Base-by-base conservation (phyloP, 2,329 filamentous ascomycete genomes). In the Cercospora citrullina region DNA sequence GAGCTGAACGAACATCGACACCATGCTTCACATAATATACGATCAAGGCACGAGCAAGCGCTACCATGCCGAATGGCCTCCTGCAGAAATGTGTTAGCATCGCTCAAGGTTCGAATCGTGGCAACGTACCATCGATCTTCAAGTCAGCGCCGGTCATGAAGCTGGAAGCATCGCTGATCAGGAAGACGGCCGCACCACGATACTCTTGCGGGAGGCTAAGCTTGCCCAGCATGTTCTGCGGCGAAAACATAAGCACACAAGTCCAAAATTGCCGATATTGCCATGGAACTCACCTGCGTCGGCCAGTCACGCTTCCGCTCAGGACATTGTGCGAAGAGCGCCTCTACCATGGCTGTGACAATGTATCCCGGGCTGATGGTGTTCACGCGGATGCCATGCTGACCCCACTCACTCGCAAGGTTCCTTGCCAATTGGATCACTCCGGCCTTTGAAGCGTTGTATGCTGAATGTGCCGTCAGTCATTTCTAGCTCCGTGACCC, bases 281-380 rank as follows among this genome's bases (percentile, higher is more conserved):
- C 4, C 12, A 53, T 14, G 39, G 30, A 21, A 51, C 60, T 51
- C 45, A 53, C 60, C 80, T 94, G 89, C 74, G 86, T 90, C 16
- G 91, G 87, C 93, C 93, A 96, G 68, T 89, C 86, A n/a, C 77
- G 75, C 65, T 75, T 77, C 33, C 81, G 84, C 75, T 93, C 91
- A 0, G 93, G 93, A 72, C 87, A 91, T 71, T 90, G 85, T 71
- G 89, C 85, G 75, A 97, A 95, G 33, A 96, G 86, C 67, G 87
- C 86, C 77, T 92, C 87, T 1, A 94, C 91, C 93, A 97, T 96
- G 23, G 90, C 87, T 1, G 91, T 93, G 23, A 91, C 86, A 75
- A 93, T 92, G 77, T 93, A 93, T 45, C 92, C 91, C 0, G 92
- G 91, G 21, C 89, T 92, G 70, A 95, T 87, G 14, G 90, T 93